These are phyloP conservation scores for Fusarium sp. DNA, from an alignment of 2,329 filamentous ascomycete genomes.

Conservation along the genomic window DNA sequence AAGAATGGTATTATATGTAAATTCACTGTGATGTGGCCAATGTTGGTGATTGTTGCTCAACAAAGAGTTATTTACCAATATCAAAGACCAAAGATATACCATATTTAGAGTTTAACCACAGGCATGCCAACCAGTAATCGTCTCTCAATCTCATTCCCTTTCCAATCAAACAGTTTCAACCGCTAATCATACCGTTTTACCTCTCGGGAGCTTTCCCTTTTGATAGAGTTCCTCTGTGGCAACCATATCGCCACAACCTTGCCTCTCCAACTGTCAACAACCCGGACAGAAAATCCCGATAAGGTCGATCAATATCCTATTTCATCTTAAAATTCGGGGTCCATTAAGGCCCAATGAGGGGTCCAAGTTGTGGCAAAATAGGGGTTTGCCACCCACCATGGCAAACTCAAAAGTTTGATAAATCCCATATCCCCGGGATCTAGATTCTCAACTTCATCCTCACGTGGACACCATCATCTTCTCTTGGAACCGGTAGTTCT, in stretches of 20 bases:
- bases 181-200: not conserved
- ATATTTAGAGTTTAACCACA: not conserved
- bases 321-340: not conserved
- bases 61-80: not conserved
- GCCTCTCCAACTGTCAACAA: not conserved
- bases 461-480: not conserved
- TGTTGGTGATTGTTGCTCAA: not conserved
- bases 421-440: not conserved
- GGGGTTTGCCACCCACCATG: not conserved
- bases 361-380: not conserved
- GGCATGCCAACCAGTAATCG: not conserved
- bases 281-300: not conserved
- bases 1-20: no score
- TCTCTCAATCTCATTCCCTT: not conserved
- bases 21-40: not conserved
- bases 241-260: not conserved
- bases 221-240: not conserved
- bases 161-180: conserved; percentile 1
- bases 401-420: not conserved
- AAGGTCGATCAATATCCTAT: not conserved
- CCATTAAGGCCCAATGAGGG: not conserved
- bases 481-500: not conserved
- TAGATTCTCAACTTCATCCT: not conserved
- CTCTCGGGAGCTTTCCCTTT: not conserved
- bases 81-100: not conserved